Evolutionary conservation across 2,329 filamentous ascomycete genomes (phyloP).

Genomic region (Hypomyces perniciosus): DNA sequence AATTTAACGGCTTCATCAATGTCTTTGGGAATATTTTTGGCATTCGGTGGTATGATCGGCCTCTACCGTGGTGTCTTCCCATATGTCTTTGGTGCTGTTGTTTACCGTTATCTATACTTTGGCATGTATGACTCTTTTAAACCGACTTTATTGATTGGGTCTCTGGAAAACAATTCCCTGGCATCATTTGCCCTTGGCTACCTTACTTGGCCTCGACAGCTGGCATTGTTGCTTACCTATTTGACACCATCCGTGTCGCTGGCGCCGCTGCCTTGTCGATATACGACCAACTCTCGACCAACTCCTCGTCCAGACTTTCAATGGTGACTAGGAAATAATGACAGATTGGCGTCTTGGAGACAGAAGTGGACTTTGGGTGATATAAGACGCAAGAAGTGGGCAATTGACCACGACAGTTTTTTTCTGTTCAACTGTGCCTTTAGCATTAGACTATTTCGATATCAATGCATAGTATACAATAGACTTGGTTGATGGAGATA

Average conservation of each 20-base stretch:
- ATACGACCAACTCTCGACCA: not conserved
- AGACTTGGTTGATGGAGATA: too few species aligned
- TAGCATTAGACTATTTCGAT: too few species aligned
- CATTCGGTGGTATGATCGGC: conserved; percentile 2
- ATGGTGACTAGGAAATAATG: not conserved
- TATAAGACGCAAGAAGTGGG: too few species aligned
- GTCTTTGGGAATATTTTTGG: conserved; percentile 3
- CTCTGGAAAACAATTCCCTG: conserved; percentile 3
- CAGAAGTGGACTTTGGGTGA: too few species aligned
- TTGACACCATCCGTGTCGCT: conserved; percentile 4
- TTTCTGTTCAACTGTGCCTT: too few species aligned
- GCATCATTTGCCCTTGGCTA: conserved; percentile 3
- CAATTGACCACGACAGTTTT: too few species aligned
- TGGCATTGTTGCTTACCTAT: not conserved
- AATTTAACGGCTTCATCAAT: conserved; percentile 2
- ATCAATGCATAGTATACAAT: too few species aligned
- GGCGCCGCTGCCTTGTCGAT: conserved; percentile 3
- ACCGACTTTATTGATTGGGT: not conserved
- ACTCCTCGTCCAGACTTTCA: not conserved
- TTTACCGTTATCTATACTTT: conserved; percentile 1
- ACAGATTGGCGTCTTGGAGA: not conserved
- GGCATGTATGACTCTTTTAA: conserved; percentile 7
- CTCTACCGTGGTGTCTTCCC: conserved; percentile 6
- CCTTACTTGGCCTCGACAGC: conserved; percentile 1
- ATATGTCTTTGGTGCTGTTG: not conserved